Conservation (phyloP, 306 rosid genomes). For the Ormosia semicastrata region DNA sequence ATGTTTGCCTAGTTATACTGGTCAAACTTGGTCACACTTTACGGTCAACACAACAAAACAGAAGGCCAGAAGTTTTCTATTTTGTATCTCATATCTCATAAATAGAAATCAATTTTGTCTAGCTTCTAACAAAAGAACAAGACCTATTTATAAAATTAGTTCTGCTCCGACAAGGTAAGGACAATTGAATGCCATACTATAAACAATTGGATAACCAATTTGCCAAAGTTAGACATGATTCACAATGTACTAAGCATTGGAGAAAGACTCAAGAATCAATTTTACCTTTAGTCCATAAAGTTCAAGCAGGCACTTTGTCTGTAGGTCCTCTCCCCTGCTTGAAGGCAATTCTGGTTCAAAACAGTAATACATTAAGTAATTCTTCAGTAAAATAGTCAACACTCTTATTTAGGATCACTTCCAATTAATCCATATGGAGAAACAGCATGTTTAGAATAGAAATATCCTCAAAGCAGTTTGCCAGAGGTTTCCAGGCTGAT, state of each 20-base stretch:
- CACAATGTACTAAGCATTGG: neutral
- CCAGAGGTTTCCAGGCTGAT: constrained; percentile 18
- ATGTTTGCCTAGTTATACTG: constrained; percentile 10
- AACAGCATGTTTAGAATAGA: neutral
- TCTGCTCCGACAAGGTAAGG: neutral
- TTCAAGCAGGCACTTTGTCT: constrained; percentile 92
- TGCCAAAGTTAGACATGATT: constrained; percentile 17
- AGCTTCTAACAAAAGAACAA: neutral
- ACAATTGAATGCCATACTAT: neutral
- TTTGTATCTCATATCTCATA: neutral
- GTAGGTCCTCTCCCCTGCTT: constrained; percentile 91
- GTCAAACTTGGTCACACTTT: constrained; percentile 9
- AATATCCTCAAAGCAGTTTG: neutral
- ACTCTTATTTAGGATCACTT: neutral
- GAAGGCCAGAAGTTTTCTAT: neutral
- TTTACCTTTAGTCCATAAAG: constrained; percentile 95
- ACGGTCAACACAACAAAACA: neutral
- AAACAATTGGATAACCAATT: constrained; percentile 4
- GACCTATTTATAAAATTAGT: neutral
- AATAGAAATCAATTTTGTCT: neutral
- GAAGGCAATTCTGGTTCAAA: constrained; percentile 85
- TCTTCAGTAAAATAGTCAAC: constrained; percentile 9
- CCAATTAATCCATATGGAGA: neutral
- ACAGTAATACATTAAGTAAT: constrained; percentile 9
- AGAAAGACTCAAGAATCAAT: constrained; percentile 34